Evolutionary conservation across 176 grass and related monocot genomes (phyloP).

Genomic region (Guadua angustifolia): DNA sequence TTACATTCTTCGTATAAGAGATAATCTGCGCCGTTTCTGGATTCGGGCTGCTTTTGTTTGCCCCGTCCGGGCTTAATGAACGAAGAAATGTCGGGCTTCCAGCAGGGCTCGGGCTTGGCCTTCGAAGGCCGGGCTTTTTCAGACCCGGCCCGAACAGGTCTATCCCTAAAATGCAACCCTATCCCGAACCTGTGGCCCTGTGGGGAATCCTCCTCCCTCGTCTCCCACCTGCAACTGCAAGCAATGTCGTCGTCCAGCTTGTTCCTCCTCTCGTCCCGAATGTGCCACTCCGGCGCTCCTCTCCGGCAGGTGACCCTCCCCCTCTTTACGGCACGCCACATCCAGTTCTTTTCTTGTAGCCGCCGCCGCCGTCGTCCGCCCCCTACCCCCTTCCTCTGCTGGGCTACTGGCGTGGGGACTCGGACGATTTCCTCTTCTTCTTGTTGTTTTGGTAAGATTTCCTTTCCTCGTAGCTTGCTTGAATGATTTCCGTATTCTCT

Average conservation of each 20-base stretch:
- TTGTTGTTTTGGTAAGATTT: slow-evolving; percentile 7
- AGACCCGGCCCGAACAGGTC: too few relatives aligned
- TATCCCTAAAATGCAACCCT: neutral
- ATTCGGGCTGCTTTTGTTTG: too few relatives aligned
- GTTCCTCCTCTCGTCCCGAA: slow-evolving; percentile 5
- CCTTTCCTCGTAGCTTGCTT: slow-evolving; percentile 7
- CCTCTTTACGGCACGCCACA: neutral
- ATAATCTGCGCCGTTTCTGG: too few relatives aligned
- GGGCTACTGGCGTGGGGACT: slow-evolving; percentile 10
- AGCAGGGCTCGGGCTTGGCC: too few relatives aligned
- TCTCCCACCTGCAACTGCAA: neutral
- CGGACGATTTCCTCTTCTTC: slow-evolving; percentile 16
- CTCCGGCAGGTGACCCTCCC: neutral
- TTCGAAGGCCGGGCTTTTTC: too few relatives aligned
- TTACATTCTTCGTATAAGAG: too few relatives aligned
- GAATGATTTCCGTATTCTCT: neutral
- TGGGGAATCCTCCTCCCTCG: neutral
- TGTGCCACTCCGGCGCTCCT: neutral
- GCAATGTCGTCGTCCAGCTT: neutral
- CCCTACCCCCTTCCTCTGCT: neutral
- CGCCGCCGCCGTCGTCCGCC: neutral
- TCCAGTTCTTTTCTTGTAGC: neutral
- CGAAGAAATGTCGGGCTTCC: too few relatives aligned
- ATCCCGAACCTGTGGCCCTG: neutral
- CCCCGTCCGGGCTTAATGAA: too few relatives aligned